phyloP scores from a whole-genome alignment of 371 early-diverging fungal species.

The Haplosporangium sp. region DNA sequence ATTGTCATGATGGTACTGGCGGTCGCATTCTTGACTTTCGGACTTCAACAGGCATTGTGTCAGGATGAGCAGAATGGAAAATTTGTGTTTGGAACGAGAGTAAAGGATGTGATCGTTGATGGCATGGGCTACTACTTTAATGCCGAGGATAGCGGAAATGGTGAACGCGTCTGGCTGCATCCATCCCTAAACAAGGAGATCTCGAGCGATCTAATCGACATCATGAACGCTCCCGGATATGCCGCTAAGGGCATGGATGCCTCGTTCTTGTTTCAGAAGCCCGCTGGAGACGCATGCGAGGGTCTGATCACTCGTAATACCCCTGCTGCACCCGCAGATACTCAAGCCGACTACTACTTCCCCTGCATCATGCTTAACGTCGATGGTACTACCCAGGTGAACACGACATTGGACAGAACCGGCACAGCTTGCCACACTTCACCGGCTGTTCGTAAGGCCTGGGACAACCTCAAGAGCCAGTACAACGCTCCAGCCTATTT shows the following conservation, averaged over 20 bases:
- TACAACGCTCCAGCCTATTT: constrained; percentile 74
- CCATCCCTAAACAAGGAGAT: constrained; percentile 62
- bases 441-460: constrained; percentile 16
- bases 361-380: constrained; percentile 73
- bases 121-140: constrained; percentile 56
- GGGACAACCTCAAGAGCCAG: constrained; percentile 33
- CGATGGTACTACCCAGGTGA: constrained; percentile 56
- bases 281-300: constrained; percentile 36
- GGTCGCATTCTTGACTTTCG: constrained; percentile 85
- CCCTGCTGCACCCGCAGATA: constrained; percentile 25
- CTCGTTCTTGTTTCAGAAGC: constrained; percentile 64
- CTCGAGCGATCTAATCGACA: constrained; percentile 58
- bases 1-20: constrained; percentile 75
- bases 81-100: constrained; percentile 48
- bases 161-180: constrained; percentile 55
- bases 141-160: constrained; percentile 39
- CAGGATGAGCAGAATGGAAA: constrained; percentile 48
- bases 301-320: constrained; percentile 25
- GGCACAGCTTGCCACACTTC: constrained; percentile 69
- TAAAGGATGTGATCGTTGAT: constrained; percentile 42
- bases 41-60: constrained; percentile 71
- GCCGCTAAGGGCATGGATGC: constrained; percentile 66
- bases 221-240: constrained; percentile 65
- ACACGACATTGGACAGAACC: constrained; percentile 53
- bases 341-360: constrained; percentile 74